phyloP scores from a whole-genome alignment of 495 filamentous ascomycete genomes.

The Talaromyces borbonicus region DNA sequence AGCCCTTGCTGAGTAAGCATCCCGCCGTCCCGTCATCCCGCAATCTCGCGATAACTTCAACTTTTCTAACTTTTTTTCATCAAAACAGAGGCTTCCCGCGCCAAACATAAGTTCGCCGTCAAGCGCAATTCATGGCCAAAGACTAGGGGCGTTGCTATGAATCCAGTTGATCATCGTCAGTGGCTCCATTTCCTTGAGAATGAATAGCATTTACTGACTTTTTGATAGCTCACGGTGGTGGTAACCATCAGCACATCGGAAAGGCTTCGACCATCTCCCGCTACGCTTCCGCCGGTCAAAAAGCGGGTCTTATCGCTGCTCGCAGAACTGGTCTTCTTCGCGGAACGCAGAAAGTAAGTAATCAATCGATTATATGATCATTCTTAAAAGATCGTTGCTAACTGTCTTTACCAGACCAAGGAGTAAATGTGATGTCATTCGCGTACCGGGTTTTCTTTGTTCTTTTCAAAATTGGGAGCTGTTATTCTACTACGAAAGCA shows the following conservation, averaged over 20 bases:
- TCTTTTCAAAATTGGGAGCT: conserved; percentile 30
- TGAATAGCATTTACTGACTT: not conserved
- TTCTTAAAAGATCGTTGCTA: no score
- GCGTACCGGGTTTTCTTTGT: conserved; percentile 28
- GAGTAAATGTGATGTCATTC: conserved; percentile 27
- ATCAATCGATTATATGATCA: not conserved
- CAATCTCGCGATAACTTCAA: not conserved
- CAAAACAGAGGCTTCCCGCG: conserved; percentile 78
- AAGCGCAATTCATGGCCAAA: conserved; percentile 99
- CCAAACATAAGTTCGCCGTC: conserved; percentile 99
- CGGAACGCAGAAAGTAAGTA: conserved; percentile 83
- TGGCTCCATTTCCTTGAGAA: not conserved
- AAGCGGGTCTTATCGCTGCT: conserved; percentile 99
- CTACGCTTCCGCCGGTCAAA: conserved; percentile 96
- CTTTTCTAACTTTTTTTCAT: conserved; percentile 6
- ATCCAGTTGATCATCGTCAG: conserved; percentile 66
- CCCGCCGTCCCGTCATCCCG: conserved; percentile 1
- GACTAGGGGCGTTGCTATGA: conserved; percentile 99
- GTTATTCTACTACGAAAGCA: conserved; percentile 40
- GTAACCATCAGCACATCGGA: conserved; percentile 99
- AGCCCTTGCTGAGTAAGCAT: conserved; percentile 79
- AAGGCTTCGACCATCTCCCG: conserved; percentile 99
- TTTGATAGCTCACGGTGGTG: conserved; percentile 73
- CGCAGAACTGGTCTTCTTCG: conserved; percentile 97
- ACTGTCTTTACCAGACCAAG: not conserved